A percentile compares a stretch with the other conserved stretches of the same genome.
These are phyloP conservation scores for Cyberlindnera veronae DNA, from an alignment of 805 yeast species.

Conservation along the genomic window DNA sequence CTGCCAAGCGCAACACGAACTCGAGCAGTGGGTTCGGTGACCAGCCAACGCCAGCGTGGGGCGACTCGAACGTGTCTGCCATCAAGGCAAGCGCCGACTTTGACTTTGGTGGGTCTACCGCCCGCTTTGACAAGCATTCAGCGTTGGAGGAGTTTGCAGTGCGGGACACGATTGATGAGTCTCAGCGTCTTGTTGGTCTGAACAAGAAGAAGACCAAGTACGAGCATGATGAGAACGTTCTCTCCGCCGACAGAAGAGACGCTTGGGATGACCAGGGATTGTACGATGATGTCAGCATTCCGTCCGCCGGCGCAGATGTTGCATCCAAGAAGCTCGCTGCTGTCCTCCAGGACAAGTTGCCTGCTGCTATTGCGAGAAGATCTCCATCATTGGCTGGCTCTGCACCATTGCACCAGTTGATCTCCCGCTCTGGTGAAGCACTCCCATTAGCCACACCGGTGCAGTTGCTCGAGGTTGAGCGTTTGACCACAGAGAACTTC, in stretches of 20 bases:
- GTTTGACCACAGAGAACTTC: slow-evolving; percentile 51
- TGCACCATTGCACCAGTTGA: slow-evolving; percentile 5
- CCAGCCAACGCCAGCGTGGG: slow-evolving; percentile 38
- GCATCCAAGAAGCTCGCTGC: slow-evolving; percentile 11
- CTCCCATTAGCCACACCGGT: slow-evolving; percentile 71
- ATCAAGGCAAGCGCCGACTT: slow-evolving; percentile 60
- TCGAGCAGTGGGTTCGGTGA: slow-evolving; percentile 1
- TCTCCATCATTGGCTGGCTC: slow-evolving; percentile 14
- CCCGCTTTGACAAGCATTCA: slow-evolving; percentile 73
- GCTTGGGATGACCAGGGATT: slow-evolving; percentile 15
- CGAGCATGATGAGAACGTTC: slow-evolving; percentile 72
- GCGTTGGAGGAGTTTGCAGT: slow-evolving; percentile 75
- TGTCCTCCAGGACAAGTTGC: slow-evolving; percentile 2
- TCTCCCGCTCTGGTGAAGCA: slow-evolving; percentile 20
- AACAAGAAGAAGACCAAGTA: slow-evolving; percentile 57
- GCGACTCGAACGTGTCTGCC: slow-evolving; percentile 41
- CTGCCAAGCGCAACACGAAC: not conserved
- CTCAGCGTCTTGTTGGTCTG: slow-evolving; percentile 68
- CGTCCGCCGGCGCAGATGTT: slow-evolving; percentile 9
- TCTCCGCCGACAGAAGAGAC: slow-evolving; percentile 13
- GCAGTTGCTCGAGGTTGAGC: slow-evolving; percentile 74
- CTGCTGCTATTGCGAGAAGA: slow-evolving; percentile 6
- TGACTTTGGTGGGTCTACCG: slow-evolving; percentile 79
- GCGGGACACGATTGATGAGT: slow-evolving; percentile 57
- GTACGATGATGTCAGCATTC: too few relatives aligned